Percentiles rank a stretch among this genome's conserved stretches.
Evolutionary conservation across 2,329 filamentous ascomycete species (phyloP).

Genomic region (Talaromyces sp.): DNA sequence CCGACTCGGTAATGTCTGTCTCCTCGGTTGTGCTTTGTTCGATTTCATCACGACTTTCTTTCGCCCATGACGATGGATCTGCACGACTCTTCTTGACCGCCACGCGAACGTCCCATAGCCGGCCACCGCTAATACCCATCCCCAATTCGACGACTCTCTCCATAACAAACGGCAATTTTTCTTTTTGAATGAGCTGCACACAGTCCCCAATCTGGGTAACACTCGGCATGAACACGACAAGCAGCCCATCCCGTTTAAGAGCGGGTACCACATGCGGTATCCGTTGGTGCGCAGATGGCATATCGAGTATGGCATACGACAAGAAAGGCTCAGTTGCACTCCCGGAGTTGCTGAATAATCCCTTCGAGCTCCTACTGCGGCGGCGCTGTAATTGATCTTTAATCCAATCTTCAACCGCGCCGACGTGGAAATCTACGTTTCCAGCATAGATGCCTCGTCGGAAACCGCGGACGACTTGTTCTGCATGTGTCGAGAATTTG

Average conservation of each 20-base stretch:
- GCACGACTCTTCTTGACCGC: slow-evolving; percentile 36
- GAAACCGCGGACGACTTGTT: slow-evolving; percentile 63
- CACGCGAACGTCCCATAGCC: slow-evolving; percentile 46
- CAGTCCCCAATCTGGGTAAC: slow-evolving; percentile 73
- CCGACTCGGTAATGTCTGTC: not conserved
- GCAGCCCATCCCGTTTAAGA: slow-evolving; percentile 60
- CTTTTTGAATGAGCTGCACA: slow-evolving; percentile 52
- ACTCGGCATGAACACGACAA: slow-evolving; percentile 71
- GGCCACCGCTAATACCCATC: slow-evolving; percentile 44
- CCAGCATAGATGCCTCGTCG: slow-evolving; percentile 65
- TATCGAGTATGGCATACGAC: slow-evolving; percentile 68
- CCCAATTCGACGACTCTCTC: slow-evolving; percentile 47
- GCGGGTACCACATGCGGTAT: slow-evolving; percentile 48
- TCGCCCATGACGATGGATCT: slow-evolving; percentile 32
- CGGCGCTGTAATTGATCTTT: slow-evolving; percentile 47
- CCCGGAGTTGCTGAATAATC: not conserved
- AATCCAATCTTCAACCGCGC: slow-evolving; percentile 63
- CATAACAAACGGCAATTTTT: slow-evolving; percentile 52
- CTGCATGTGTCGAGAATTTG: slow-evolving; percentile 62
- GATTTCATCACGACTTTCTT: slow-evolving; percentile 13
- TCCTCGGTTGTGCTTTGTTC: slow-evolving; percentile 17
- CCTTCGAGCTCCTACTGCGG: slow-evolving; percentile 26
- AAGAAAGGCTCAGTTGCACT: slow-evolving; percentile 57
- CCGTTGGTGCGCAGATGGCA: slow-evolving; percentile 59
- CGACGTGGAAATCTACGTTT: slow-evolving; percentile 71